Conservation (phyloP, 208 protist genomes). For the Leishmania tarentolae region DNA sequence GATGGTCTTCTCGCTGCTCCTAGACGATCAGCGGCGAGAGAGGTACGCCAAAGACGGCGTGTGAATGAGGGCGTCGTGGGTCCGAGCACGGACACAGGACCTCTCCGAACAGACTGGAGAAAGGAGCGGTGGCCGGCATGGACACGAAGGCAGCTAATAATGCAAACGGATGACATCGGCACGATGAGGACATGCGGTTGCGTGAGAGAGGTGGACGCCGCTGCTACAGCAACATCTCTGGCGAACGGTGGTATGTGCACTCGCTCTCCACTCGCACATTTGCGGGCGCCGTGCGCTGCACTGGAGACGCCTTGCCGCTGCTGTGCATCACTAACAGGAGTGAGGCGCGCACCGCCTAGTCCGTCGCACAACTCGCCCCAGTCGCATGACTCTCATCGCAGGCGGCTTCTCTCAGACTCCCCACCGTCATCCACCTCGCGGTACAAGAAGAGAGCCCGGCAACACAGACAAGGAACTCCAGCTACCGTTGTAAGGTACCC, state of each 20-base stretch:
- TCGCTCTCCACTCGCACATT: background rate
- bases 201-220: no score
- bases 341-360: background rate
- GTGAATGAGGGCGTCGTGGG: background rate
- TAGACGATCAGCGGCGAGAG: background rate
- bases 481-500: background rate
- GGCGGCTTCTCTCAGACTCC: background rate
- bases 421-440: background rate
- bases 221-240: background rate
- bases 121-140: background rate
- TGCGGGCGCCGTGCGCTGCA: background rate
- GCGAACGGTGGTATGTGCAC: background rate
- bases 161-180: background rate
- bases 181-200: background rate
- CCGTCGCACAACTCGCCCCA: background rate
- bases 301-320: background rate
- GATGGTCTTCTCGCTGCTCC: background rate
- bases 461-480: background rate
- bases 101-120: background rate
- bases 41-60: background rate
- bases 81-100: background rate
- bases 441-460: background rate
- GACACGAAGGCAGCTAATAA: background rate
- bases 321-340: background rate
- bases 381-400: background rate